Evolutionary conservation across 306 rosid genomes (phyloP).

Genomic region (Cercis canadensis): DNA sequence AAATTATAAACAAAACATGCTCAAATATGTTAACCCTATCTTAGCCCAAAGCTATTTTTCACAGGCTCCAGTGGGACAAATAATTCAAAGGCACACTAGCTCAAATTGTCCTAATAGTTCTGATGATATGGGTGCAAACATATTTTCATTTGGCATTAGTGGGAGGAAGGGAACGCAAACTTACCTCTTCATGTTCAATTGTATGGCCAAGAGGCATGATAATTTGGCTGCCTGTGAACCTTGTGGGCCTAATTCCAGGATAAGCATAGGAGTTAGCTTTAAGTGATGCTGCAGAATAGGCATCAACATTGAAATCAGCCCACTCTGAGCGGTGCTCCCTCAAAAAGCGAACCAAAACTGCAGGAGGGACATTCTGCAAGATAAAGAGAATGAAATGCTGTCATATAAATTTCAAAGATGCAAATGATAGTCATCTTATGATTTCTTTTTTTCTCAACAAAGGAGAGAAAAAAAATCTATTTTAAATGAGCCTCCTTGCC

Average conservation of each 20-base stretch:
- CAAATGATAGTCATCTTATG: no score
- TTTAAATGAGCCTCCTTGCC: conserved; percentile 4
- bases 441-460: neutral
- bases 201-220: conserved; percentile 99
- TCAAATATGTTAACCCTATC: neutral
- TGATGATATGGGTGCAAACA: conserved; percentile 3
- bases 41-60: conserved; percentile 18
- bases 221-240: conserved; percentile 96
- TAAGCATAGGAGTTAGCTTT: conserved; percentile 80
- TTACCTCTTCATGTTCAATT: conserved; percentile 92
- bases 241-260: conserved; percentile 91
- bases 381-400: conserved; percentile 13
- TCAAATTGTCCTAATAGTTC: neutral
- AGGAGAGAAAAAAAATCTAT: neutral
- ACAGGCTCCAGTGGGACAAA: neutral
- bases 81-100: neutral
- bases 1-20: conserved; percentile 3
- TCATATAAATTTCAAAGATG: neutral
- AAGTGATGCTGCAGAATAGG: conserved; percentile 78
- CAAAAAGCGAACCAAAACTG: conserved; percentile 87
- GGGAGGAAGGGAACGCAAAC: conserved; percentile 18
- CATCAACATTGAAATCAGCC: conserved; percentile 99
- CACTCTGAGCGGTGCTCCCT: conserved; percentile 99
- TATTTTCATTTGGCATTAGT: neutral
- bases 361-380: conserved; percentile 90